phyloP scores from a whole-genome alignment of 352 stramenopile genomes.

The Globisporangium carolinianum region DNA sequence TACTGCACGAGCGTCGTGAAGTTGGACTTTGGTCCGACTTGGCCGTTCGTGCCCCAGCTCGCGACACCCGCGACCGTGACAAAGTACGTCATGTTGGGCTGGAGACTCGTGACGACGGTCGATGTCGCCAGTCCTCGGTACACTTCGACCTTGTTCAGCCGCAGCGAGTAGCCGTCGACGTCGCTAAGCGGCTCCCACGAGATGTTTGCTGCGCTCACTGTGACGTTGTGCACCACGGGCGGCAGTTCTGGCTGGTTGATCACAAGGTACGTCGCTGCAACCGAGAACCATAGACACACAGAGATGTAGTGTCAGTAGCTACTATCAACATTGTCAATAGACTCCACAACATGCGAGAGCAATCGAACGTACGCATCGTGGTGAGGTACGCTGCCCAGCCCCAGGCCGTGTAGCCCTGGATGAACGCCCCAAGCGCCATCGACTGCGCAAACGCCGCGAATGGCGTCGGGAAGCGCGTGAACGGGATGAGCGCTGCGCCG shows the following conservation, averaged over 20 bases:
- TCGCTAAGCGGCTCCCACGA: conserved; percentile 39
- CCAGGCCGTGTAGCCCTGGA: conserved; percentile 73
- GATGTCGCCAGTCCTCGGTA: conserved; percentile 46
- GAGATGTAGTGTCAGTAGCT: background rate
- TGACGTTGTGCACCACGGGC: conserved; percentile 36
- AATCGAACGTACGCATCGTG: conserved; percentile 41
- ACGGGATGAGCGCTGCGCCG: conserved; percentile 47
- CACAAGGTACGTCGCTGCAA: conserved; percentile 53
- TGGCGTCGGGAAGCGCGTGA: conserved; percentile 59
- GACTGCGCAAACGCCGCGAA: conserved; percentile 51
- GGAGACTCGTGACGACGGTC: conserved; percentile 29
- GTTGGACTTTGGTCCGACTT: conserved; percentile 44
- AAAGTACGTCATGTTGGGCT: conserved; percentile 73
- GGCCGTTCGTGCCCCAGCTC: conserved; percentile 51
- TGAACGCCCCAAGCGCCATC: conserved; percentile 42
- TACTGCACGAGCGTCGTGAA: conserved; percentile 46
- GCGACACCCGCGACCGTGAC: conserved; percentile 58
- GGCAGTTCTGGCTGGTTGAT: conserved; percentile 27
- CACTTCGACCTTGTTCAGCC: conserved; percentile 68
- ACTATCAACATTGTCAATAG: no score
- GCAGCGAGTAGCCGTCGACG: conserved; percentile 66
- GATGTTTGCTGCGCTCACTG: conserved; percentile 26
- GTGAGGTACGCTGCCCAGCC: conserved; percentile 68
- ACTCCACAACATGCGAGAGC: no score
- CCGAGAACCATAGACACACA: background rate